These are phyloP conservation scores for Nakazawaea siamensis DNA, from an alignment of 805 yeast genomes.

Conservation along the genomic window DNA sequence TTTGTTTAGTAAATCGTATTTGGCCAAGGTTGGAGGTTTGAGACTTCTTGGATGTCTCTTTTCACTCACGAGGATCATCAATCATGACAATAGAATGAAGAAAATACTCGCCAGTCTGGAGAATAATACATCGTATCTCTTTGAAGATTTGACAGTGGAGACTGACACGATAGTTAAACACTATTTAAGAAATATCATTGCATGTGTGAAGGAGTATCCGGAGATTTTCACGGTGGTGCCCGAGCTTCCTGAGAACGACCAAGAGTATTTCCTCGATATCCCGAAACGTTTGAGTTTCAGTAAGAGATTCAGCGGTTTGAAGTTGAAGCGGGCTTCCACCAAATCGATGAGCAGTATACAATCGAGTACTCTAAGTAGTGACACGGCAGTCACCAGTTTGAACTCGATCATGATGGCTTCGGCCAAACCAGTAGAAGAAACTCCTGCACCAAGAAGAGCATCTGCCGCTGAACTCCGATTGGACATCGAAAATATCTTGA, in stretches of 20 bases:
- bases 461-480: too few relatives aligned
- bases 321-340: constrained; percentile 5
- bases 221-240: constrained; percentile 2
- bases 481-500: constrained; percentile 1
- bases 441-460: too few relatives aligned
- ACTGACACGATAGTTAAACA: background rate
- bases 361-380: constrained; percentile 2
- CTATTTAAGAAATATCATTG: constrained; percentile 2
- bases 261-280: background rate
- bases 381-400: constrained; percentile 3
- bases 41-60: constrained; percentile 2
- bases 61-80: background rate
- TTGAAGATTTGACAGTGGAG: constrained; percentile 1
- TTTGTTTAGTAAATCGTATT: background rate
- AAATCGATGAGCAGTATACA: constrained; percentile 3
- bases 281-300: background rate
- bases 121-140: background rate
- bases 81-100: constrained; percentile 3
- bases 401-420: background rate
- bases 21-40: background rate
- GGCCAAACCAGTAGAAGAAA: too few relatives aligned
- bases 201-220: constrained; percentile 1
- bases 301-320: background rate
- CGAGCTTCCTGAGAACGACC: background rate
- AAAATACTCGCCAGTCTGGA: background rate